These are phyloP conservation scores for Sonneratia caseolaris DNA, from an alignment of 345 rosid genomes.

Conservation along the genomic window DNA sequence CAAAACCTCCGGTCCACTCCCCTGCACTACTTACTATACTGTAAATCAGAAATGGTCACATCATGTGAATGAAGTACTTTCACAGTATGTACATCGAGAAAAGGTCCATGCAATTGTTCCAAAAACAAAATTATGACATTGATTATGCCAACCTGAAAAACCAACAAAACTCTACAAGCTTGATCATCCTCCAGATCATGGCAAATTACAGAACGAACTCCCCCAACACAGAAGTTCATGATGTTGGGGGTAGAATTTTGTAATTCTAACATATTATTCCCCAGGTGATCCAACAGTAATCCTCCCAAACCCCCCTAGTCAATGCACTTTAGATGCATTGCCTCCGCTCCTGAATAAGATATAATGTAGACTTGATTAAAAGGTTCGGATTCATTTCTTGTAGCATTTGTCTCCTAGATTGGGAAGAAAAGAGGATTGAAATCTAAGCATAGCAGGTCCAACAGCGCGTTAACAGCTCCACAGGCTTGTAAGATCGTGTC, in stretches of 20 bases:
- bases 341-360: neutral
- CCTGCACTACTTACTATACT: too few relatives aligned
- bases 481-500: neutral
- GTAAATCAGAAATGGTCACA: too few relatives aligned
- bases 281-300: neutral
- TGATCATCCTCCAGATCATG: too few relatives aligned
- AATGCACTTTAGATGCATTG: neutral
- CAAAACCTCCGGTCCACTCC: neutral
- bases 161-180: too few relatives aligned
- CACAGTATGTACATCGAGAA: too few relatives aligned
- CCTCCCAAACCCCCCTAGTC: neutral
- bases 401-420: neutral
- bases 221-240: neutral
- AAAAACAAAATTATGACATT: too few relatives aligned
- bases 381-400: neutral
- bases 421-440: neutral
- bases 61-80: too few relatives aligned
- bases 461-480: neutral
- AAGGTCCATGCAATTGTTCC: too few relatives aligned
- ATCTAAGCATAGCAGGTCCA: neutral
- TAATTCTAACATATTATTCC: neutral
- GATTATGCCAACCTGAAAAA: too few relatives aligned
- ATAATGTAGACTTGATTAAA: neutral
- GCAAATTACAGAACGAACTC: too few relatives aligned
- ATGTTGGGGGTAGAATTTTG: neutral